Percentiles rank a stretch among this genome's conserved stretches.
phyloP scores from a whole-genome alignment of 129 eudicot species.

The Flaveria trinervia region DNA sequence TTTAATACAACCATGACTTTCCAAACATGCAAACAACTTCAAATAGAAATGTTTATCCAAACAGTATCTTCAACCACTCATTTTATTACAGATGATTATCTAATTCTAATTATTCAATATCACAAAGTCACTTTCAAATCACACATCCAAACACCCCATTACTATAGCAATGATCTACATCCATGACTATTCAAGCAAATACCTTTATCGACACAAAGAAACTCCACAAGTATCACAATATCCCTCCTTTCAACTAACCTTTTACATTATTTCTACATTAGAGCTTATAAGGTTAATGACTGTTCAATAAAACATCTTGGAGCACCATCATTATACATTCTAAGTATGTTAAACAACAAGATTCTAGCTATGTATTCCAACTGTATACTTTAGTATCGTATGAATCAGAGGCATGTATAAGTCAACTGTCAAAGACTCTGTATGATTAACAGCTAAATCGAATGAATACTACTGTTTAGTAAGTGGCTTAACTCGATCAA shows the following conservation, averaged over 20 bases:
- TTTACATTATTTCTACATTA: background rate
- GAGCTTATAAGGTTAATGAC: background rate
- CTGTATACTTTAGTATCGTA: too few relatives aligned
- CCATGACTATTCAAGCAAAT: background rate
- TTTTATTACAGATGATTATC: background rate
- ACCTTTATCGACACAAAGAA: background rate
- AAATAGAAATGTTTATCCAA: conserved; percentile 4
- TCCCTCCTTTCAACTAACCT: background rate
- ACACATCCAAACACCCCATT: background rate
- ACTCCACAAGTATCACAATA: background rate
- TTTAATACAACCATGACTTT: background rate
- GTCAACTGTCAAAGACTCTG: too few relatives aligned
- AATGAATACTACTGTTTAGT: background rate
- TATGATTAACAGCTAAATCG: too few relatives aligned
- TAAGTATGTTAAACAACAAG: background rate
- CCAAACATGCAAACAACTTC: conserved; percentile 10
- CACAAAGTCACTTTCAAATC: background rate
- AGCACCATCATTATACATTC: background rate
- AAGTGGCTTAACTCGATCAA: background rate
- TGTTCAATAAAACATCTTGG: background rate
- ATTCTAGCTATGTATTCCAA: background rate
- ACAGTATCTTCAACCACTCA: background rate
- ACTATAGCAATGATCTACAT: background rate
- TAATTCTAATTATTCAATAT: background rate
- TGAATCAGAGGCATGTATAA: too few relatives aligned